A percentile compares a stretch with the other conserved stretches of the same genome.
phyloP scores from a whole-genome alignment of 169 alveolate genomes.

The Plasmodium cynomolgi region DNA sequence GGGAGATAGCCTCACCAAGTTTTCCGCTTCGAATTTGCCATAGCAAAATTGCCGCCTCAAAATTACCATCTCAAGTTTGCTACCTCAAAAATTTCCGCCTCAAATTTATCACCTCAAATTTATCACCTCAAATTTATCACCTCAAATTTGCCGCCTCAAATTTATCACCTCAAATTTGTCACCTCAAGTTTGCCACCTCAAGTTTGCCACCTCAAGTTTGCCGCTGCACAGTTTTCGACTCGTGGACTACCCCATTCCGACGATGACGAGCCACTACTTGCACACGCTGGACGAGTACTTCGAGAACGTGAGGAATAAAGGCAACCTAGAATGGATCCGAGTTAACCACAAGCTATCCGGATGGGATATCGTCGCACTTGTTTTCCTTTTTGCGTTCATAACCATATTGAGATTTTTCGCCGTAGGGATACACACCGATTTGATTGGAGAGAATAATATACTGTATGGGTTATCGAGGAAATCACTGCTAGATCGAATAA shows the following conservation, averaged over 20 bases:
- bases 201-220: neutral
- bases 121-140: neutral
- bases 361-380: slow-evolving; percentile 3
- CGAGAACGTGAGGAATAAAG: neutral
- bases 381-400: slow-evolving; percentile 22
- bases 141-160: neutral
- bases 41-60: neutral
- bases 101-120: neutral
- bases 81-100: neutral
- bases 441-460: slow-evolving; percentile 25
- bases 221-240: neutral
- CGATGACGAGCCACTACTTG: slow-evolving; percentile 33
- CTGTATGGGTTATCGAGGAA: slow-evolving; percentile 5
- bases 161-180: neutral
- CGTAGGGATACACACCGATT: slow-evolving; percentile 18
- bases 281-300: slow-evolving; percentile 64
- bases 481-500: slow-evolving; percentile 33
- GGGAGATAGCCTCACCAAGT: neutral
- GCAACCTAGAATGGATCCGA: neutral
- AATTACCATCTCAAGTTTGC: neutral
- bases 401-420: slow-evolving; percentile 18
- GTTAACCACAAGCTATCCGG: slow-evolving; percentile 28
- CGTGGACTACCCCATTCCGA: neutral
- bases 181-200: neutral
- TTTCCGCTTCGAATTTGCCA: neutral